A percentile compares a stretch with the other conserved stretches of the same genome.
Evolutionary conservation across 371 early-diverging fungal genomes (phyloP).

Genomic region (Apophysomyces sp.): DNA sequence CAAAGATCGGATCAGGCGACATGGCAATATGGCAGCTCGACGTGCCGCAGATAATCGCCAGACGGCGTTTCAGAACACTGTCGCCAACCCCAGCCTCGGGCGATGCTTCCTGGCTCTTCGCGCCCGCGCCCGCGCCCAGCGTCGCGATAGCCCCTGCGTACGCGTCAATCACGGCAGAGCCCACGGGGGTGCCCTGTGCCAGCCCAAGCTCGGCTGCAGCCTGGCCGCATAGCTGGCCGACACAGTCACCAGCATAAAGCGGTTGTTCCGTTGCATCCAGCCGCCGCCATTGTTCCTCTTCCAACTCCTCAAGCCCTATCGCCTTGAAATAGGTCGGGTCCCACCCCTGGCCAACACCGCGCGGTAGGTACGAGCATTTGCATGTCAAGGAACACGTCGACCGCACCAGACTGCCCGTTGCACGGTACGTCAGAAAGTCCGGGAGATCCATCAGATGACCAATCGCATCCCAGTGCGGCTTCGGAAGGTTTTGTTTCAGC

Average conservation of each 20-base stretch:
- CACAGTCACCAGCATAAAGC: slow-evolving; percentile 57
- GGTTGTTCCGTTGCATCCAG: slow-evolving; percentile 33
- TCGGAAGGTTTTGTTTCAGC: slow-evolving; percentile 60
- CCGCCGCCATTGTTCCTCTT: slow-evolving; percentile 42
- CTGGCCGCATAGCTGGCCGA: slow-evolving; percentile 44
- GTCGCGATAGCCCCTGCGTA: slow-evolving; percentile 72
- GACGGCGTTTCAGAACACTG: slow-evolving; percentile 36
- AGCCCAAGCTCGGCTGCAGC: slow-evolving; percentile 62
- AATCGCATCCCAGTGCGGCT: slow-evolving; percentile 45
- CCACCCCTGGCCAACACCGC: slow-evolving; percentile 52
- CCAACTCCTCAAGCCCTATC: slow-evolving; percentile 57
- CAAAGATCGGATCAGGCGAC: slow-evolving; percentile 55
- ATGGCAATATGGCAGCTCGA: slow-evolving; percentile 74
- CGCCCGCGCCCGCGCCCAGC: slow-evolving; percentile 34
- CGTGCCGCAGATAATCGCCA: slow-evolving; percentile 74
- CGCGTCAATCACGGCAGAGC: slow-evolving; percentile 74
- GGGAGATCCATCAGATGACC: slow-evolving; percentile 72
- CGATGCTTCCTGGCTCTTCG: no score
- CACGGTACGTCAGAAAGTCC: slow-evolving; percentile 68
- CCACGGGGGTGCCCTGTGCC: slow-evolving; percentile 55
- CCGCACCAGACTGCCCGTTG: slow-evolving; percentile 56
- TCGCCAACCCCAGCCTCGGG: no score
- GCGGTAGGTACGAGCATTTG: slow-evolving; percentile 68
- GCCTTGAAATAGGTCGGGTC: slow-evolving; percentile 53
- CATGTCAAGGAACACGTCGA: slow-evolving; percentile 69